These are phyloP conservation scores for Boletellus emodensis DNA, from an alignment of 768 basidiomycete genomes.

Conservation along the genomic window DNA sequence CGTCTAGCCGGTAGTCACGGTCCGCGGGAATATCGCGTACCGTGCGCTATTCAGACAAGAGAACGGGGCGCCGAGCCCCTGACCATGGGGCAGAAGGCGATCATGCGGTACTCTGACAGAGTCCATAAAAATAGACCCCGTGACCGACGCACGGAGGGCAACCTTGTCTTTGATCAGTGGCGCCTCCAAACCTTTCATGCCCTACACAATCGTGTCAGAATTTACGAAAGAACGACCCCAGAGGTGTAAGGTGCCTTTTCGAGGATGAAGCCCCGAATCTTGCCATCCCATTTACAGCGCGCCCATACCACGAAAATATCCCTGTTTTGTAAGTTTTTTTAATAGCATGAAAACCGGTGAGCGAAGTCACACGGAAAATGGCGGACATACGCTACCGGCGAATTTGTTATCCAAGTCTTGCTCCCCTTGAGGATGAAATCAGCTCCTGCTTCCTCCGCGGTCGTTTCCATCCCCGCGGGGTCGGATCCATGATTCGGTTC, in stretches of 20 bases:
- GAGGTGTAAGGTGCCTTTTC: constrained; percentile 60
- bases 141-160: constrained; percentile 79
- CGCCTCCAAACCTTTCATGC: constrained; percentile 73
- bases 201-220: constrained; percentile 42
- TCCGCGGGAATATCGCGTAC: constrained; percentile 25
- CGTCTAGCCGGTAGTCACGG: neutral
- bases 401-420: constrained; percentile 98
- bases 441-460: constrained; percentile 77
- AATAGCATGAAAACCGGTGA: constrained; percentile 4
- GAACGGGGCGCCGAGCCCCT: constrained; percentile 82
- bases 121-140: constrained; percentile 91
- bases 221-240: neutral
- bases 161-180: constrained; percentile 92
- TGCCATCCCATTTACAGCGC: constrained; percentile 88
- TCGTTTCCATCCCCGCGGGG: constrained; percentile 96
- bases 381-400: constrained; percentile 74
- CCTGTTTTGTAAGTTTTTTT: constrained; percentile 35
- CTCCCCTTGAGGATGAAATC: constrained; percentile 85
- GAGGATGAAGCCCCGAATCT: constrained; percentile 84
- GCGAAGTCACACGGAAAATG: constrained; percentile 2
- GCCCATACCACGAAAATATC: constrained; percentile 96
- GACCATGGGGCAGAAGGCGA: constrained; percentile 70
- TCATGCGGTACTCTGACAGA: constrained; percentile 73
- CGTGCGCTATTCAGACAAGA: constrained; percentile 89
- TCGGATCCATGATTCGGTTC: constrained; percentile 98